Evolutionary conservation across 2,329 filamentous ascomycete genomes (phyloP), one percentile per base, ranked within the genome.

Genomic region (Mycocentrospora acerina): DNA sequence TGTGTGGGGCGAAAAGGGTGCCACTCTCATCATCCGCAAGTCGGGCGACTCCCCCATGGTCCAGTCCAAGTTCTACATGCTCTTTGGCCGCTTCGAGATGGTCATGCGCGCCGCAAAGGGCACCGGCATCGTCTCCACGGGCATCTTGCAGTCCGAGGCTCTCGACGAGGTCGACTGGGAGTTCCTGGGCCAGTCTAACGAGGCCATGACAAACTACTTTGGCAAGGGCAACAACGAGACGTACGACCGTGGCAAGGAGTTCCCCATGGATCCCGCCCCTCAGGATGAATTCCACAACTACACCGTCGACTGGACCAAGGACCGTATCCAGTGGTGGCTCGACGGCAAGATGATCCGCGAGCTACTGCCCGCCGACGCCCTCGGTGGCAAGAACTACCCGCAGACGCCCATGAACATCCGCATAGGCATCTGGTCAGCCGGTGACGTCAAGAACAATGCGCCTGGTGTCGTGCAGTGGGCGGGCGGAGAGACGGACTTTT

Each of bases 1-100:
- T 38, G 71, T 72, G 11, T 90, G 83, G 63, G 75, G 76, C 40
- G 62, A 75, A 30, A 71, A 80, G 33, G 87, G 86, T 25, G 85
- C 86, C 29, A 71, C 78, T 38, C 90, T 94, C 70, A 85, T 78
- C 35, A 83, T 95, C 68, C 71, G 67, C 39, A 76, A 83, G 62
- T 77, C 81, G 48, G 81, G 83, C 47, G 81, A 94, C 56, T 86
- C 88, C 0, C 87, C 89, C 2, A 91, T 87, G 3, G 76, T 95
- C 36, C 77, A 82, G 48, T 84, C 86, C 39, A 66, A 66, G 28
- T 74, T 76, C 54, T 78, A 76, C 62, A 70, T 80, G 54, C 70
- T 78, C 53, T 79, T 78, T 48, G 77, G 77, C 33, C 71, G 70
- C 38, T 64, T 79, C 26, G 69, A 73, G 27, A 64, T 77, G 15